Evolutionary conservation across 2,329 filamentous ascomycete genomes (phyloP).

Genomic region (Fusarium sp.): DNA sequence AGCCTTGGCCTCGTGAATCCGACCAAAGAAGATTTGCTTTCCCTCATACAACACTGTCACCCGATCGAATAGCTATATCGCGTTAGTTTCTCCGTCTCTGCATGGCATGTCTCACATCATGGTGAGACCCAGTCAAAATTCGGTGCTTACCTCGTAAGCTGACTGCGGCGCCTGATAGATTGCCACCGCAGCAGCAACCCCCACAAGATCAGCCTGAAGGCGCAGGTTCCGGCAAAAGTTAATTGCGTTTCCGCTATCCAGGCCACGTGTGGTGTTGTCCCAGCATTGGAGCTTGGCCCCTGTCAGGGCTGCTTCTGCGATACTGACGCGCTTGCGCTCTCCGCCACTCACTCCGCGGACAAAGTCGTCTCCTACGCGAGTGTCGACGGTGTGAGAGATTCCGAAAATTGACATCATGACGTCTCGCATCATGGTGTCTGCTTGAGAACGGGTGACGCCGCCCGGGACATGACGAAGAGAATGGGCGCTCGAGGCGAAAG

Average conservation of each 20-base stretch:
- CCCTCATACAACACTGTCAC: slow-evolving; percentile 75
- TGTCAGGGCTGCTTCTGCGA: slow-evolving; percentile 70
- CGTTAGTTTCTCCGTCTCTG: slow-evolving; percentile 49
- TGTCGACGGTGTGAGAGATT: slow-evolving; percentile 78
- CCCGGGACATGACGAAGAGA: slow-evolving; percentile 66
- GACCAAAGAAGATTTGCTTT: slow-evolving; percentile 74
- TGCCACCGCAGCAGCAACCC: slow-evolving; percentile 45
- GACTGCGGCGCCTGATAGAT: slow-evolving; percentile 72
- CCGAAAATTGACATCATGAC: slow-evolving; percentile 81
- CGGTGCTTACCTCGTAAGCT: slow-evolving; percentile 60
- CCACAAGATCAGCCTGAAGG: slow-evolving; percentile 44
- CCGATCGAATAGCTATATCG: slow-evolving; percentile 71
- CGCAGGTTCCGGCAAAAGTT: slow-evolving; percentile 45
- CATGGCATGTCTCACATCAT: background rate
- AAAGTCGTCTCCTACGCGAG: slow-evolving; percentile 75
- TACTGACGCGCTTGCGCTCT: slow-evolving; percentile 81
- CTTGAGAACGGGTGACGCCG: slow-evolving; percentile 22
- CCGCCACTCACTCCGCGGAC: slow-evolving; percentile 80
- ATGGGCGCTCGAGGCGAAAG: slow-evolving; percentile 71
- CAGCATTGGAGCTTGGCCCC: slow-evolving; percentile 48
- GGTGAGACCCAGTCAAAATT: background rate
- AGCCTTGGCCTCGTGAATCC: slow-evolving; percentile 63
- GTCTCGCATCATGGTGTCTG: slow-evolving; percentile 52
- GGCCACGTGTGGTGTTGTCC: slow-evolving; percentile 48
- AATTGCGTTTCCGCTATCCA: slow-evolving; percentile 47